Evolutionary conservation across 116 monocot genomes (phyloP).

Genomic region (Zostera marina): DNA sequence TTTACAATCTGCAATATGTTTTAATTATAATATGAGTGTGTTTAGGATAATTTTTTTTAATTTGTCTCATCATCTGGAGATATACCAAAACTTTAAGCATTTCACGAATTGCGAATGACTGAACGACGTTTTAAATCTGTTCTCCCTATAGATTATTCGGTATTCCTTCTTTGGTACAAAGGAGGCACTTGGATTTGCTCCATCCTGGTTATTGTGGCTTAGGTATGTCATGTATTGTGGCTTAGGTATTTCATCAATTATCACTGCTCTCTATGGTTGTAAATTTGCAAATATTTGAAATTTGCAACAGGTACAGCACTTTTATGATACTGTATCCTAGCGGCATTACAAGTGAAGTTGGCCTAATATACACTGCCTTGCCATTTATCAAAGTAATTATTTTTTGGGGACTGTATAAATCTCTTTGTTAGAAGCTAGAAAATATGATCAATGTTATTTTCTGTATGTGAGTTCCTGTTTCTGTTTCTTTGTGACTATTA

Average conservation of each 20-base stretch:
- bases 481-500: no score
- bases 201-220: conserved; percentile 87
- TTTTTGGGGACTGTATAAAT: neutral
- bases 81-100: no score
- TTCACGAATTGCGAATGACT: neutral
- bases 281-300: no score
- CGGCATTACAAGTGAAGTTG: conserved; percentile 83
- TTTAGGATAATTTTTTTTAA: no score
- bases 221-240: conserved; percentile 61
- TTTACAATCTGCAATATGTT: no score
- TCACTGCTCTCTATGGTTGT: no score
- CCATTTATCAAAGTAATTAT: conserved; percentile 70
- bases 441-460: neutral
- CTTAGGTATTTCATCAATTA: conserved; percentile 37
- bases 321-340: conserved; percentile 72
- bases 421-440: neutral
- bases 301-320: conserved; percentile 57
- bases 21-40: no score
- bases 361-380: conserved; percentile 57
- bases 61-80: no score
- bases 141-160: conserved; percentile 50
- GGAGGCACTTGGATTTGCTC: conserved; percentile 66
- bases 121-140: neutral
- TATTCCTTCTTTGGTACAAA: conserved; percentile 91
- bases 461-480: no score